Evolutionary conservation across 805 yeast species (phyloP).

Genomic region (Saturnispora hagleri): DNA sequence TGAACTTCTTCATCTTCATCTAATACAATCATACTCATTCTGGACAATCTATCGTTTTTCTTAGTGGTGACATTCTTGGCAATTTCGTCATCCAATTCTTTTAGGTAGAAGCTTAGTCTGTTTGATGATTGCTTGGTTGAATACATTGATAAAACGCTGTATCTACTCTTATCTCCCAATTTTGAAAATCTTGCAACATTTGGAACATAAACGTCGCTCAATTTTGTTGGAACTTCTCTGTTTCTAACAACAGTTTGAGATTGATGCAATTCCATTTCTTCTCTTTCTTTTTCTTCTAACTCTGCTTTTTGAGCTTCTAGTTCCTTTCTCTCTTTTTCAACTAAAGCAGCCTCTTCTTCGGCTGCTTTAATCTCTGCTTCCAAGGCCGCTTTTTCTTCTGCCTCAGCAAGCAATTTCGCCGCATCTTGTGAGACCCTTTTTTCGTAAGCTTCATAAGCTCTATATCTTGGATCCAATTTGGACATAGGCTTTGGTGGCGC

Average conservation of each 20-base stretch:
- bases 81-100: conserved; percentile 18
- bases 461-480: conserved; percentile 47
- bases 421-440: conserved; percentile 36
- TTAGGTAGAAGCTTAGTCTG: conserved; percentile 41
- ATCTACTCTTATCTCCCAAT: conserved; percentile 55
- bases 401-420: conserved; percentile 26
- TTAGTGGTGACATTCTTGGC: conserved; percentile 3
- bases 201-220: conserved; percentile 61
- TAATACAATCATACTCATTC: conserved; percentile 23
- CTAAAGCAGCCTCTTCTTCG: conserved; percentile 8
- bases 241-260: conserved; percentile 11
- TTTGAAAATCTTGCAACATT: conserved; percentile 62
- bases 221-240: conserved; percentile 35
- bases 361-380: conserved; percentile 10
- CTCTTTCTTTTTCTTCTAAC: conserved; percentile 2
- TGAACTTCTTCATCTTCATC: conserved; percentile 16
- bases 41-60: conserved; percentile 16
- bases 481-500: conserved; percentile 48
- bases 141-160: conserved; percentile 62
- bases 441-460: conserved; percentile 38
- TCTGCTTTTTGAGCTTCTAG: conserved; percentile 7
- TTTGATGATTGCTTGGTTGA: conserved; percentile 59
- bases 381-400: conserved; percentile 16
- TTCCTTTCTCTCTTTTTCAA: conserved; percentile 10
- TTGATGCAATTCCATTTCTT: conserved; percentile 2